Evolutionary conservation across 139 green algal genomes (phyloP).

Genomic region (Chlamydomonas sphaeroides): DNA sequence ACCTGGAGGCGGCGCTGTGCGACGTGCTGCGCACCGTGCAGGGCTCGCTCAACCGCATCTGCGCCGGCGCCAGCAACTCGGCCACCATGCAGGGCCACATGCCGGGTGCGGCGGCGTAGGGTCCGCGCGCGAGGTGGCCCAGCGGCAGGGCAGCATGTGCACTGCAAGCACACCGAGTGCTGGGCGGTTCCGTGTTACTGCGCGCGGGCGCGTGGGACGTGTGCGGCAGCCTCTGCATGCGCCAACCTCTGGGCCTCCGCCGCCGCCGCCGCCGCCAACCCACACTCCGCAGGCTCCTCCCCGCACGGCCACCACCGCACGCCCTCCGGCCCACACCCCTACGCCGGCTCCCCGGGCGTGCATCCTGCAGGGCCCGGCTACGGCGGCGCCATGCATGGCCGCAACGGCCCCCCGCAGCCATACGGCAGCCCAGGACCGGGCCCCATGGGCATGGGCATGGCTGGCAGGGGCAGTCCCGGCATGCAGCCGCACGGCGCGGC

Average conservation of each 20-base stretch:
- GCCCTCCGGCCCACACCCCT: too few relatives aligned
- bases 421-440: neutral
- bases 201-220: too few relatives aligned
- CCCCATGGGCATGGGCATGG: neutral
- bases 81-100: neutral
- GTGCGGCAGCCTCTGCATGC: too few relatives aligned
- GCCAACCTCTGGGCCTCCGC: too few relatives aligned
- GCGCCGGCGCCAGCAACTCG: slow-evolving; percentile 25
- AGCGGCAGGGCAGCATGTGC: too few relatives aligned
- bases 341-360: neutral
- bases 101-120: slow-evolving; percentile 13
- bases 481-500: neutral
- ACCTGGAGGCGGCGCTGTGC: slow-evolving; percentile 62
- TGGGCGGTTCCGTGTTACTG: too few relatives aligned
- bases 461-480: neutral
- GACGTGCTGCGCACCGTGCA: slow-evolving; percentile 51
- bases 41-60: slow-evolving; percentile 50
- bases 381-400: neutral
- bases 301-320: slow-evolving; percentile 1
- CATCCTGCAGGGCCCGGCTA: neutral
- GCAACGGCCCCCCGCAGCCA: neutral
- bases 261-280: too few relatives aligned
- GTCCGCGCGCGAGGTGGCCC: too few relatives aligned
- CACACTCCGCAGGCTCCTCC: too few relatives aligned
- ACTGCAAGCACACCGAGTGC: too few relatives aligned